A percentile compares a stretch with the other conserved stretches of the same genome.
Evolutionary conservation across 139 green algal genomes (phyloP).

Genomic region (Nannochloris sp.): DNA sequence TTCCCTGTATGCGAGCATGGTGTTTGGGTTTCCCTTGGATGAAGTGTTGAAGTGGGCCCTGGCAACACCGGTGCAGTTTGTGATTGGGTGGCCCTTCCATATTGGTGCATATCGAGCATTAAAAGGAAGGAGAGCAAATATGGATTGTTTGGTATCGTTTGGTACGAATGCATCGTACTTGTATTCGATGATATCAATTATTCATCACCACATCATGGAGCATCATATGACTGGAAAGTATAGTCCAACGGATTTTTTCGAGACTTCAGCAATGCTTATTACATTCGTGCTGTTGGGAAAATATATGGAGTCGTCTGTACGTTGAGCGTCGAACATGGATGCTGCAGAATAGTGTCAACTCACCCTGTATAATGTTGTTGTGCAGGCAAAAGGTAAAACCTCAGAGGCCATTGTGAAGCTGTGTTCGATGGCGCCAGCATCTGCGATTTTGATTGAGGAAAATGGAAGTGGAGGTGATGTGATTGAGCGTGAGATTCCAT

Average conservation of each 20-base stretch:
- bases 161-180: conserved; percentile 88
- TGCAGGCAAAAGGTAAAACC: conserved; percentile 61
- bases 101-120: conserved; percentile 65
- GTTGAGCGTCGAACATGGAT: background rate
- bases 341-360: background rate
- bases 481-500: conserved; percentile 57
- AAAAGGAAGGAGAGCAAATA: conserved; percentile 73
- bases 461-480: conserved; percentile 13
- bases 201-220: conserved; percentile 54
- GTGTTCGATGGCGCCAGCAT: conserved; percentile 61
- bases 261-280: conserved; percentile 95
- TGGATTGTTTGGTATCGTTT: conserved; percentile 95
- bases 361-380: background rate
- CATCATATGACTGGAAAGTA: conserved; percentile 35
- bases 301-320: conserved; percentile 30
- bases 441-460: conserved; percentile 64
- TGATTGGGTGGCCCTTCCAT: conserved; percentile 90
- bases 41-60: conserved; percentile 75
- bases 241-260: conserved; percentile 89
- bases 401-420: conserved; percentile 74
- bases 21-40: conserved; percentile 63
- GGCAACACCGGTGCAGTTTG: conserved; percentile 85
- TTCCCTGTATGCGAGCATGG: conserved; percentile 11
- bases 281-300: conserved; percentile 89
- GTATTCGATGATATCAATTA: conserved; percentile 79